Evolutionary conservation across 345 rosid species (phyloP).

Genomic region (Acer saccharum): DNA sequence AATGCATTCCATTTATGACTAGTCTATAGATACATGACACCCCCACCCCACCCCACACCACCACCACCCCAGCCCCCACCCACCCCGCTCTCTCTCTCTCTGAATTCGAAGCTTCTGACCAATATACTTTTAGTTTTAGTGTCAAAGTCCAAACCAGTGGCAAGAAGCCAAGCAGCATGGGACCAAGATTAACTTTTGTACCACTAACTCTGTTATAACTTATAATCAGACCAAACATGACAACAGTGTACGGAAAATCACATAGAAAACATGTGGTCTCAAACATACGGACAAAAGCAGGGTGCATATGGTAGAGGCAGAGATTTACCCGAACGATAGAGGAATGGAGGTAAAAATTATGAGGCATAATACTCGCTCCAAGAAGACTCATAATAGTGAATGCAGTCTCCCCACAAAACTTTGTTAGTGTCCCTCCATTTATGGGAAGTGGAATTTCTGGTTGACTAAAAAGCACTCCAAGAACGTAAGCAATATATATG

Average conservation of each 20-base stretch:
- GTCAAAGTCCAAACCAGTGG: too few relatives aligned
- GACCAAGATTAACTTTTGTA: too few relatives aligned
- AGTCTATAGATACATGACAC: background rate
- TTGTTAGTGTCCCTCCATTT: constrained; percentile 49
- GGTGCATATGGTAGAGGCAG: background rate
- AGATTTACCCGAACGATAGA: constrained; percentile 69
- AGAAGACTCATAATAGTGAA: constrained; percentile 93
- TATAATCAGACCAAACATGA: background rate
- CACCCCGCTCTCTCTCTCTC: too few relatives aligned
- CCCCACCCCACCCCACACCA: too few relatives aligned
- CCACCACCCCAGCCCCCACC: too few relatives aligned
- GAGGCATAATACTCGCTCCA: constrained; percentile 97
- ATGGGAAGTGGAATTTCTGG: constrained; percentile 69
- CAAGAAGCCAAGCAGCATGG: too few relatives aligned
- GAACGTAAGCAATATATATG: constrained; percentile 58
- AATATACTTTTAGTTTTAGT: too few relatives aligned
- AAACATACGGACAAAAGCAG: background rate
- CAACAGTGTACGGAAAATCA: background rate
- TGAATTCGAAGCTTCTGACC: too few relatives aligned
- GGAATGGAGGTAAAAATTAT: constrained; percentile 96
- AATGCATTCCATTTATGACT: too few relatives aligned
- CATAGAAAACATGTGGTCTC: background rate
- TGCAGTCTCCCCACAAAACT: constrained; percentile 72
- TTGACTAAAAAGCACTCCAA: constrained; percentile 76
- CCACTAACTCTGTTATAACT: background rate